Base-by-base conservation (phyloP, 345 rosid species). In the Kandelia obovata region DNA sequence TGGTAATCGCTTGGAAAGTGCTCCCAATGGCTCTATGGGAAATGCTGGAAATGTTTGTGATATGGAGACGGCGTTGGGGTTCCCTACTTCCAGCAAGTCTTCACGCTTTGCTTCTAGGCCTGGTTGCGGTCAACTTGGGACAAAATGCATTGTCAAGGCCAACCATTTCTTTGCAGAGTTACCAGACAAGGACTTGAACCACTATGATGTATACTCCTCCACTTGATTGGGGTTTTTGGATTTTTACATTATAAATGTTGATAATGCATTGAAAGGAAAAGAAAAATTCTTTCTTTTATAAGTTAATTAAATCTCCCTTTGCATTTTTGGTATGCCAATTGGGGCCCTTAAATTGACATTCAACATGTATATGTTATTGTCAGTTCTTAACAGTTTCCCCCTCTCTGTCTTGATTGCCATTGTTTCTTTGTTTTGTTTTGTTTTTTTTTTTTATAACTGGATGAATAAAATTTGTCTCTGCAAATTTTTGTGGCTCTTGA, bases 131-230 rank as follows among this genome's bases (percentile, higher is more conserved):
- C 83, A 82, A 61, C 78, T 84, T 71, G 99, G 99, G 79, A 90
- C 91, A 60, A 89, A 79, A 78, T 96, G 99, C 77, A 87, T 92
- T 39, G 98, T 96, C 30, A 96, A 96, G 84, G 99, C 97, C 70
- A 96, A 96, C 82, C 99, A 96, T 81, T 96, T 96, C 84, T 83
- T 96, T 27, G 87, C 98, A 34, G 91, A 90, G 81, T 85, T 96
- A 65, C 96, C 97, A 1, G 88, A 81, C 65, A 92, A 96, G 78
- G 97, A 96, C 81, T 86, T 96, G 82, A 86, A 84, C 81, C 99
- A 92, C 55, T 96, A 96, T 83, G 97, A 90, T 84, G 99, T 92
- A 83, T 84, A 92, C 26, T 80, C 61, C 34, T 47, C 63, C 68
- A 53, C 53, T 77, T 62, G 58, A 57, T 66, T 32, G 49, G 55